Evolutionary conservation across 2,329 filamentous ascomycete genomes (phyloP).

Genomic region (Onygena corvina): DNA sequence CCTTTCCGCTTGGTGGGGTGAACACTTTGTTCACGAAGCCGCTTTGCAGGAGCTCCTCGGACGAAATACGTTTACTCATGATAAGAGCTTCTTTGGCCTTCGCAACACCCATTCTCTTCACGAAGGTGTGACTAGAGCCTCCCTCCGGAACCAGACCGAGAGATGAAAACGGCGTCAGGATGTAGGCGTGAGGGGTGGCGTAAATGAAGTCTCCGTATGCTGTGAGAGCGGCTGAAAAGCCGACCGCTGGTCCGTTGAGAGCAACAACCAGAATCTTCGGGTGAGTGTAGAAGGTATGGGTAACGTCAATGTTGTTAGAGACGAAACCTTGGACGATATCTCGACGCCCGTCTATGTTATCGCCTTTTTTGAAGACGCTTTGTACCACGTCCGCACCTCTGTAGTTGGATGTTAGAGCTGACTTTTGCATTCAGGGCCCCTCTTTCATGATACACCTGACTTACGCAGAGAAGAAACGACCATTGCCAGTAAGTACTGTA

Average conservation of each 20-base stretch:
- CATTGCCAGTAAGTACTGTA: constrained; percentile 72
- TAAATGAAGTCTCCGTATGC: constrained; percentile 90
- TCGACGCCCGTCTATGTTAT: constrained; percentile 36
- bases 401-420: constrained; percentile 14
- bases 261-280: constrained; percentile 86
- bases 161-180: constrained; percentile 83
- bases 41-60: constrained; percentile 58
- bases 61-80: constrained; percentile 67
- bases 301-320: constrained; percentile 76
- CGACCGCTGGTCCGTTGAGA: constrained; percentile 83
- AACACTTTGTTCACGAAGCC: constrained; percentile 86
- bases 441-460: constrained; percentile 21
- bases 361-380: constrained; percentile 32
- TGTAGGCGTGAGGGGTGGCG: constrained; percentile 63
- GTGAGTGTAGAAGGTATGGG: constrained; percentile 81
- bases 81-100: constrained; percentile 88
- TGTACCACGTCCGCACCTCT: constrained; percentile 70
- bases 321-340: constrained; percentile 62
- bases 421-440: too few species aligned
- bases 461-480: constrained; percentile 77
- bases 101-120: constrained; percentile 63
- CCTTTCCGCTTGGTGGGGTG: constrained; percentile 40
- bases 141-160: constrained; percentile 86
- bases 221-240: constrained; percentile 71
- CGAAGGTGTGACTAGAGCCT: constrained; percentile 64